phyloP scores from a whole-genome alignment of 106 monocot genomes.

The Posidonia australis region DNA sequence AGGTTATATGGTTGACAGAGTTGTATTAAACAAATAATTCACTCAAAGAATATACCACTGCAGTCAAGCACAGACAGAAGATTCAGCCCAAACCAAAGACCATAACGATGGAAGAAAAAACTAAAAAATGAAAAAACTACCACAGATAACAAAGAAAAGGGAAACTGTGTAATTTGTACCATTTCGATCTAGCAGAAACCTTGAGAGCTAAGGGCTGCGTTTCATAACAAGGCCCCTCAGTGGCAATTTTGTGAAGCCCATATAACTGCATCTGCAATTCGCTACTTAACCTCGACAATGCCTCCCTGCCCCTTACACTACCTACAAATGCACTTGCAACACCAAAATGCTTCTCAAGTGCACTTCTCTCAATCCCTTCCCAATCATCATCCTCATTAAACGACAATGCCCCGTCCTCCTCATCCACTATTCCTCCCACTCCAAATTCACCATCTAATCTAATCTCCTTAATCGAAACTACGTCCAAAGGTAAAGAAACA shows the following conservation, averaged over 20 bases:
- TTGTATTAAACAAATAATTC: no score
- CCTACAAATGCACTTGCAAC: constrained; percentile 28
- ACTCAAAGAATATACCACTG: no score
- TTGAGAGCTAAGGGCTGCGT: constrained; percentile 53
- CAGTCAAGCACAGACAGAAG: neutral
- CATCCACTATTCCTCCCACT: neutral
- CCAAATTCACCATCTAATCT: neutral
- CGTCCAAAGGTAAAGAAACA: neutral
- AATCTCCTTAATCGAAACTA: neutral
- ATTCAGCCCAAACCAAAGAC: no score
- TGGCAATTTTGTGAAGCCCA: constrained; percentile 48
- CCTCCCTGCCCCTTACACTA: constrained; percentile 17
- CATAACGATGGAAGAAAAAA: neutral
- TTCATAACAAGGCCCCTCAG: constrained; percentile 68
- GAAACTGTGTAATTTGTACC: constrained; percentile 21
- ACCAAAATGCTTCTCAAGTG: constrained; percentile 38
- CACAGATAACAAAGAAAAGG: neutral
- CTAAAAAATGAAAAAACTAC: neutral
- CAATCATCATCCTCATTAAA: constrained; percentile 54
- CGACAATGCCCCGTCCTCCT: neutral
- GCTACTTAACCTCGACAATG: constrained; percentile 27
- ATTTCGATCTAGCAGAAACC: constrained; percentile 50
- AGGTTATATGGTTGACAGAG: no score
- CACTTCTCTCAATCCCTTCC: constrained; percentile 76
- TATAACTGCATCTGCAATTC: constrained; percentile 53